phyloP scores from a whole-genome alignment of 768 basidiomycete genomes.

The Mycena latifolia region DNA sequence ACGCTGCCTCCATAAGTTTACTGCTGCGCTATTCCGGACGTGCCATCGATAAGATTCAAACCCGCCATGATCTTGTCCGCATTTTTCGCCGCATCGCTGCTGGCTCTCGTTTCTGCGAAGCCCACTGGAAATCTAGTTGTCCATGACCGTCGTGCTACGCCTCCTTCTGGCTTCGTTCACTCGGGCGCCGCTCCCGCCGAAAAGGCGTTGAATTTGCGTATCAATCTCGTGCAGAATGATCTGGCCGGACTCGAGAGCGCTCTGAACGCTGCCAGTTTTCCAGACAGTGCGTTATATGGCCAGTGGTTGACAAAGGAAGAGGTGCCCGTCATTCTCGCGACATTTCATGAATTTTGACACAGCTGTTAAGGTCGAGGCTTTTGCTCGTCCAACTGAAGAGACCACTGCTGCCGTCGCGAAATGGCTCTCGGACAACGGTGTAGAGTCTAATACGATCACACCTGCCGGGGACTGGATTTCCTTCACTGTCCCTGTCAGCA shows the following conservation, averaged over 20 bases:
- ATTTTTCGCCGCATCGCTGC: not conserved
- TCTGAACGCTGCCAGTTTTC: constrained; percentile 46
- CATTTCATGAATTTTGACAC: no score
- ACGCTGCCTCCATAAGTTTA: constrained; percentile 18
- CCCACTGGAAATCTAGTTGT: constrained; percentile 26
- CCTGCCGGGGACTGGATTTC: constrained; percentile 41
- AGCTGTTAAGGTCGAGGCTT: constrained; percentile 13
- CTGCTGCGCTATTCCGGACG: not conserved
- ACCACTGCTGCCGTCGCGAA: constrained; percentile 27
- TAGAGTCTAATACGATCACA: constrained; percentile 31
- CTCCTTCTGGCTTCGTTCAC: constrained; percentile 41
- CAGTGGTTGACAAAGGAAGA: constrained; percentile 47
- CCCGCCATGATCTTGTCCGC: constrained; percentile 3
- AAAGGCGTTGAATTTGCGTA: constrained; percentile 43
- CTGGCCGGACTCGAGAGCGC: constrained; percentile 44
- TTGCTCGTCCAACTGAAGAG: constrained; percentile 11
- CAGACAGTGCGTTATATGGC: constrained; percentile 42
- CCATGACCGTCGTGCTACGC: constrained; percentile 34
- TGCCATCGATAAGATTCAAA: not conserved
- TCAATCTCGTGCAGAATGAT: constrained; percentile 46
- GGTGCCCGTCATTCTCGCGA: constrained; percentile 38
- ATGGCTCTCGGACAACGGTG: constrained; percentile 35
- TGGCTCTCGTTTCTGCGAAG: not conserved
- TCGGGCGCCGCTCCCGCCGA: constrained; percentile 36
- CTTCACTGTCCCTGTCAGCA: constrained; percentile 35